phyloP scores from a whole-genome alignment of 352 stramenopile species.

The Pythium dissotocum region DNA sequence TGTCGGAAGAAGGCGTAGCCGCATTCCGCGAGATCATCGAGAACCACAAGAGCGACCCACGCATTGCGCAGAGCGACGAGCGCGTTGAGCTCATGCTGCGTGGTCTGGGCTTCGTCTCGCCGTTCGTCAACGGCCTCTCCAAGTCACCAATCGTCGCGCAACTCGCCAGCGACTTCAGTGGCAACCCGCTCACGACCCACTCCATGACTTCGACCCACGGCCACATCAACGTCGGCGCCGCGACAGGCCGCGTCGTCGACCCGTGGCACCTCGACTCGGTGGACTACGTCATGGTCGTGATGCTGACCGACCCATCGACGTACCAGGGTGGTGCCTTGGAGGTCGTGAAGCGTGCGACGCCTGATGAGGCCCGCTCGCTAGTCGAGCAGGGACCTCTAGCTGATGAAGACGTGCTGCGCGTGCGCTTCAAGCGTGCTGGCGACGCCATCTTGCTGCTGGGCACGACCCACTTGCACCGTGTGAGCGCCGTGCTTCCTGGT shows the following conservation, averaged over 20 bases:
- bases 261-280: slow-evolving; percentile 32
- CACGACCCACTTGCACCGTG: slow-evolving; percentile 28
- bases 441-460: slow-evolving; percentile 25
- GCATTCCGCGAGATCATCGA: slow-evolving; percentile 26
- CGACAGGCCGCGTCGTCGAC: slow-evolving; percentile 25
- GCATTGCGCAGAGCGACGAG: slow-evolving; percentile 28
- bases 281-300: slow-evolving; percentile 33
- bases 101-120: slow-evolving; percentile 25
- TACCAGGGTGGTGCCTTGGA: slow-evolving; percentile 27
- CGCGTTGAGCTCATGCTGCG: slow-evolving; percentile 32
- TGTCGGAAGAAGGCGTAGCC: slow-evolving; percentile 24
- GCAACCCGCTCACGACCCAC: slow-evolving; percentile 24
- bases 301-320: slow-evolving; percentile 26
- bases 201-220: slow-evolving; percentile 24
- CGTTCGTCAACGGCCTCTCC: slow-evolving; percentile 25
- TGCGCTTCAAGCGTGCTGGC: slow-evolving; percentile 26
- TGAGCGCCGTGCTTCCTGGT: slow-evolving; percentile 23
- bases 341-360: slow-evolving; percentile 23
- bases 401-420: slow-evolving; percentile 19
- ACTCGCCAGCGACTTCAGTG: slow-evolving; percentile 23
- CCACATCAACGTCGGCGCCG: slow-evolving; percentile 29
- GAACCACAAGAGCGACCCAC: slow-evolving; percentile 18
- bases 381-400: slow-evolving; percentile 21
- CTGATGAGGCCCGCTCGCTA: slow-evolving; percentile 13
- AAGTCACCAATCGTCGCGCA: slow-evolving; percentile 13